Evolutionary conservation across 108 stramenopile genomes (phyloP), one percentile per base, ranked within the genome.

Genomic region (Bacterosira constricta): DNA sequence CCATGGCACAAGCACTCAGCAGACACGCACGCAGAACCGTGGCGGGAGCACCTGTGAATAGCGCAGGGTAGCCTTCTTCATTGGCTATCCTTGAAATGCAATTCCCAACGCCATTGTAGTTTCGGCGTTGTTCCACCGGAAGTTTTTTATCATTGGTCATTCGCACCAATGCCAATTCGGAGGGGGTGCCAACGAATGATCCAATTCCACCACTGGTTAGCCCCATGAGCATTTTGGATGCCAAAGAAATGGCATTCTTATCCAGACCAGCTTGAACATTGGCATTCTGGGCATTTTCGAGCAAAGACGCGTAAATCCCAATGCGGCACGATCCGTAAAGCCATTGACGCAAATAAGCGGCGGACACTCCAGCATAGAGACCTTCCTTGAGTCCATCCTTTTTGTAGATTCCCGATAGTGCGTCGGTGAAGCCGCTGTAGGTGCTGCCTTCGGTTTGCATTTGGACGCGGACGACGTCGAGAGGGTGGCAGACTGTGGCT

Each of bases 111-210:
- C 83, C 80, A 4, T 85, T 85, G 75, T 87, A 89, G 69, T 86
- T 85, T 25, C 84, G 75, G 27, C 85, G 81, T 45, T 84, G 60
- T n/a, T 73, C 75, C 18, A 59, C 44, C 5, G 88, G 86, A 6
- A 87, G 79, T 60, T 89, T 89, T 54, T 77, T 83, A 74, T 89
- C 88, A 37, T 77, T 81, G 47, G 84, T 83, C 88, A 89, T 89
- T 21, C 88, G 79, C 5, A 89, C 88, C 53, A 89, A 51, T 11
- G 88, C 84, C 42, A 89, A 46, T 73, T 89, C 88, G 20, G 85
- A 71, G 23, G 88, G 88, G 1, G 88, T 89, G 20, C 88, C 88
- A 0, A 89, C 83, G 42, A 89, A 89, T 9, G 81, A 83, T 20
- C 88, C 88, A 55, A 89, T 89, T 13, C 85, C 88, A 53, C 88